Percentiles rank a stretch among this genome's conserved stretches.
Evolutionary conservation across 1,139 yeast species (phyloP).

Genomic region (Protomyces arabidopsidicola): DNA sequence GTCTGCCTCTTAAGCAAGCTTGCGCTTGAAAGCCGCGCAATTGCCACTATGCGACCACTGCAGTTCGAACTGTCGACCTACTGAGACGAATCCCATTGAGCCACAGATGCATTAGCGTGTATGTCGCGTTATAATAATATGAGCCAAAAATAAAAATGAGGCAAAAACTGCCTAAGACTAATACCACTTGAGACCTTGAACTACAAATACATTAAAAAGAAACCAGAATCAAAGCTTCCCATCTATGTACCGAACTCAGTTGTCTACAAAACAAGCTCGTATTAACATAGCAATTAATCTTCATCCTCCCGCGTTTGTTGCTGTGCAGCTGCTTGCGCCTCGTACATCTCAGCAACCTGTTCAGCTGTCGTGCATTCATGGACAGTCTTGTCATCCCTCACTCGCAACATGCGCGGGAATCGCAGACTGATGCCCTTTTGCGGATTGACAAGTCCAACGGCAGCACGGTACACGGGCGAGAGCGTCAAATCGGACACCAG

Average conservation of each 20-base stretch:
- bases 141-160: no score
- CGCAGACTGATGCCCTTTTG: slow-evolving; percentile 88
- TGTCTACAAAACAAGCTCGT: no score
- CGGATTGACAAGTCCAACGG: slow-evolving; percentile 26
- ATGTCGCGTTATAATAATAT: no score
- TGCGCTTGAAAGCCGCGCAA: not conserved
- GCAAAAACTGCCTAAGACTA: no score
- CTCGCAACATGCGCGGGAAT: slow-evolving; percentile 81
- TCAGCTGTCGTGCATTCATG: slow-evolving; percentile 89
- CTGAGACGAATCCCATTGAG: not conserved
- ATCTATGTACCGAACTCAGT: no score
- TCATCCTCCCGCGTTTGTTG: not conserved
- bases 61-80: not conserved
- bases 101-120: not conserved
- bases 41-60: slow-evolving; percentile 2
- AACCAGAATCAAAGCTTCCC: no score
- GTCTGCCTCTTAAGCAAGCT: not conserved
- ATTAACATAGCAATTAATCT: not conserved
- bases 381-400: slow-evolving; percentile 79
- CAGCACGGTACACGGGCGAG: slow-evolving; percentile 91
- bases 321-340: slow-evolving; percentile 23
- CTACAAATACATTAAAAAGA: no score
- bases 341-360: slow-evolving; percentile 79
- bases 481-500: slow-evolving; percentile 89
- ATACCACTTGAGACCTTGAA: no score